These are phyloP conservation scores for Melastoma candidum DNA, from an alignment of 441 rosid genomes.

Conservation along the genomic window DNA sequence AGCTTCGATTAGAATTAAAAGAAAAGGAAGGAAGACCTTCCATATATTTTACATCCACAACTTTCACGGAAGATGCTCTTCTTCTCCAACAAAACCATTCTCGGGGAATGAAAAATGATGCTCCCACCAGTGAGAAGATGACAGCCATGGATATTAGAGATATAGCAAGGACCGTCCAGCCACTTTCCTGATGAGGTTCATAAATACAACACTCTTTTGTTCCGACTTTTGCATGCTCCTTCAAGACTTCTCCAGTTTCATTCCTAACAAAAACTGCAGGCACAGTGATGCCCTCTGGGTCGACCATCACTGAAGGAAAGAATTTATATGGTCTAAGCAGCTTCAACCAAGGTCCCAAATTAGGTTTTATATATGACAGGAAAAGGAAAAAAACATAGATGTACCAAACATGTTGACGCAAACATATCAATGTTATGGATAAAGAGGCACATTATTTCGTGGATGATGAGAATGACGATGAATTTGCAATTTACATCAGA, in stretches of 20 bases:
- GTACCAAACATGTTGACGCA: too few species aligned
- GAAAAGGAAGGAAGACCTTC: slow-evolving; percentile 41
- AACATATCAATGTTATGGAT: too few species aligned
- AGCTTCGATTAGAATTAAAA: slow-evolving; percentile 25
- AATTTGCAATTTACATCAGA: too few species aligned
- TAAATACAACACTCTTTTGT: slow-evolving; percentile 55
- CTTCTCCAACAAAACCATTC: slow-evolving; percentile 36
- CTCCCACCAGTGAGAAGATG: slow-evolving; percentile 31
- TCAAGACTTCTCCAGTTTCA: slow-evolving; percentile 41
- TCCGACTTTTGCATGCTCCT: slow-evolving; percentile 34
- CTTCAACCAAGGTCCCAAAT: too few species aligned
- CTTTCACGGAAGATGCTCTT: slow-evolving; percentile 11
- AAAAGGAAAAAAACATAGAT: too few species aligned
- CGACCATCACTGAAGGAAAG: slow-evolving; percentile 51
- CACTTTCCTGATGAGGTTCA: slow-evolving; percentile 23
- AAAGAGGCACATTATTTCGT: too few species aligned
- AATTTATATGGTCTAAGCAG: too few species aligned
- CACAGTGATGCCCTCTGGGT: slow-evolving; percentile 33
- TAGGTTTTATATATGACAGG: too few species aligned
- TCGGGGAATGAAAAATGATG: slow-evolving; percentile 39
- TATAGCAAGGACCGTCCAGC: slow-evolving; percentile 60
- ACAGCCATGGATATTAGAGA: slow-evolving; percentile 44
- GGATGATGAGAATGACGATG: too few species aligned
- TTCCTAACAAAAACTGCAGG: slow-evolving; percentile 54
- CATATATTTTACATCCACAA: slow-evolving; percentile 36